Base-by-base conservation (phyloP, 768 basidiomycete genomes). In the Lactarius trivialis region DNA sequence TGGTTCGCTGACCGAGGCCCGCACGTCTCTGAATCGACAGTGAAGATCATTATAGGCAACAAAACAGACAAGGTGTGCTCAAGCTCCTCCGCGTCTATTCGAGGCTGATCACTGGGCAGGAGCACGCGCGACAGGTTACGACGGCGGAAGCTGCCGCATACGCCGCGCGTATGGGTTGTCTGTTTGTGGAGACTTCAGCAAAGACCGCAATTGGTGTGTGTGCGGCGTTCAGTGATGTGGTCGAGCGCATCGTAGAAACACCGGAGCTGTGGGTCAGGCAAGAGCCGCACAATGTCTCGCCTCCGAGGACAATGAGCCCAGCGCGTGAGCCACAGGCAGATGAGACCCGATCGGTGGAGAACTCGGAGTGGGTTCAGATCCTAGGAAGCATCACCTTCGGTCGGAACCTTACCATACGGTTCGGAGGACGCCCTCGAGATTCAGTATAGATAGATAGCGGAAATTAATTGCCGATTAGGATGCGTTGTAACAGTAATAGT, bases 1-100 rank as follows among this genome's bases (percentile, higher is more conserved):
- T 98, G 96, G 96, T 90, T 83, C 72, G 83, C 83, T 60, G 94
- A 97, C 71, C 84, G 98, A 7, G 92, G 96, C 70, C 93, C 90
- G 17, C 96, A 96, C 71, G 89, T 93, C 58, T 85, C 85, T 2
- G 78, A 79, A 32, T 86, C 86, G 1, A 89, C 95, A 17, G 89
- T 92, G 52, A 92, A 93, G 82, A 93, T 98, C 69, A 82, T 98
- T 26, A 93, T 98, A 3, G 95, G 90, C 39, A 88, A 88, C 76
- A 98, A 98, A 75, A 78, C 94, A 21, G 93, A 98, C 78, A 95
- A 94, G 81, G 89, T 84, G 34, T 37, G 71, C 65, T 49, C 9
- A 19, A 19, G 30, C 21, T 34, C 14, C 30, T 52, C 51, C n/a
- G 30, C 17, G 32, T 4, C 12, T 21, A 15, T 9, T 6, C 17